Conservation (phyloP, 768 basidiomycete species). For the Amanita pallidorosea region DNA sequence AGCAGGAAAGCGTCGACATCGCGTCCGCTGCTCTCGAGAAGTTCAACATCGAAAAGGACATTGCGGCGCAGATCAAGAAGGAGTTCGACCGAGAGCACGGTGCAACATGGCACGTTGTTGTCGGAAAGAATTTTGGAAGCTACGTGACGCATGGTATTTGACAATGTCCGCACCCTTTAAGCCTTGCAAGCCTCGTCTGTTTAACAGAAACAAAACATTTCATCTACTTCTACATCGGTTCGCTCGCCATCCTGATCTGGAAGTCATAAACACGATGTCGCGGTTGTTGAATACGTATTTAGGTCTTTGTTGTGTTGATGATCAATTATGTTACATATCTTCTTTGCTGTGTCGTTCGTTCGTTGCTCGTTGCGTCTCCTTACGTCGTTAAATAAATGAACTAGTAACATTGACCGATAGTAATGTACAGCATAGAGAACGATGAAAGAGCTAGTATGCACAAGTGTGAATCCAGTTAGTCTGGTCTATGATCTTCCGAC, state of each 20-base stretch:
- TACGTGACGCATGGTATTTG: slow-evolving; percentile 88
- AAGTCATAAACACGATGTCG: slow-evolving; percentile 50
- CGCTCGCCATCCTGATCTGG: slow-evolving; percentile 90
- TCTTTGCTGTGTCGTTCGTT: background rate
- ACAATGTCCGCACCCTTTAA: slow-evolving; percentile 7
- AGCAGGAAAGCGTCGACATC: slow-evolving; percentile 87
- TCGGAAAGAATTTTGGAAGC: slow-evolving; percentile 98
- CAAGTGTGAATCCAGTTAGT: background rate
- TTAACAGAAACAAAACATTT: slow-evolving; percentile 90
- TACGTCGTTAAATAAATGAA: background rate
- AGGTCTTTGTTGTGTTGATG: background rate
- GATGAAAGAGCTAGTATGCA: slow-evolving; percentile 2
- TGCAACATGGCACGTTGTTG: slow-evolving; percentile 97
- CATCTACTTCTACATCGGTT: slow-evolving; percentile 96
- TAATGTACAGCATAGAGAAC: slow-evolving; percentile 6
- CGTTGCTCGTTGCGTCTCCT: background rate
- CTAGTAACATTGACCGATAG: slow-evolving; percentile 3
- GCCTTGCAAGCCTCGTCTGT: slow-evolving; percentile 4
- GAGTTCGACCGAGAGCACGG: slow-evolving; percentile 93
- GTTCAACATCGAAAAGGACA: slow-evolving; percentile 94
- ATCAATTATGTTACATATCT: background rate
- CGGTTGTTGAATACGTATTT: background rate
- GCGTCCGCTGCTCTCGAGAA: slow-evolving; percentile 79
- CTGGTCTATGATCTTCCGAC: slow-evolving; percentile 17
- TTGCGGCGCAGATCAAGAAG: slow-evolving; percentile 96